Evolutionary conservation across 805 yeast genomes (phyloP).

Genomic region (Suhomyces xylopsoci): DNA sequence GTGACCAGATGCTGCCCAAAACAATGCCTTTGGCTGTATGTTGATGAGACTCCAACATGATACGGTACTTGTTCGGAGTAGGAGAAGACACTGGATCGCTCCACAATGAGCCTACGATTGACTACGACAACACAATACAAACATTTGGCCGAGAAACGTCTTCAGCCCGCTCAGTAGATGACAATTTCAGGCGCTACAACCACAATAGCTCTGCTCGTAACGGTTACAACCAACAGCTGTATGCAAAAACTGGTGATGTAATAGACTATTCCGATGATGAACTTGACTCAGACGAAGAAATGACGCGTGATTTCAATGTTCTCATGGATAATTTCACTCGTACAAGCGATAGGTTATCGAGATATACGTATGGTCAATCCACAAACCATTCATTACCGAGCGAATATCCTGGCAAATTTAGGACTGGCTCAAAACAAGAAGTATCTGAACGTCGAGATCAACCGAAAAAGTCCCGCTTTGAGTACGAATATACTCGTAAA

Average conservation of each 20-base stretch:
- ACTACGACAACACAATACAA: conserved; percentile 27
- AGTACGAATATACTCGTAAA: neutral
- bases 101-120: conserved; percentile 34
- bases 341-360: neutral
- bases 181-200: neutral
- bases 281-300: conserved; percentile 11
- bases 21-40: neutral
- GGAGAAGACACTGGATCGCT: conserved; percentile 16
- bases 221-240: neutral
- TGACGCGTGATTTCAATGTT: conserved; percentile 8
- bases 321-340: conserved; percentile 8
- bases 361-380: neutral
- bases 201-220: neutral
- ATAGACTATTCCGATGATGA: conserved; percentile 7
- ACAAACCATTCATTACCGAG: conserved; percentile 14
- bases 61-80: conserved; percentile 9
- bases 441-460: neutral
- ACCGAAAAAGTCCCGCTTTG: neutral
- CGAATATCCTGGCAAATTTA: conserved; percentile 20
- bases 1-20: neutral
- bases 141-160: neutral
- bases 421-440: neutral
- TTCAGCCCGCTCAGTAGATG: neutral
- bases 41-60: conserved; percentile 4
- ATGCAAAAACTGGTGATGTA: neutral